Evolutionary conservation across 1,284 basidiomycete species (phyloP).

Genomic region (Quambalaria eucalypti): DNA sequence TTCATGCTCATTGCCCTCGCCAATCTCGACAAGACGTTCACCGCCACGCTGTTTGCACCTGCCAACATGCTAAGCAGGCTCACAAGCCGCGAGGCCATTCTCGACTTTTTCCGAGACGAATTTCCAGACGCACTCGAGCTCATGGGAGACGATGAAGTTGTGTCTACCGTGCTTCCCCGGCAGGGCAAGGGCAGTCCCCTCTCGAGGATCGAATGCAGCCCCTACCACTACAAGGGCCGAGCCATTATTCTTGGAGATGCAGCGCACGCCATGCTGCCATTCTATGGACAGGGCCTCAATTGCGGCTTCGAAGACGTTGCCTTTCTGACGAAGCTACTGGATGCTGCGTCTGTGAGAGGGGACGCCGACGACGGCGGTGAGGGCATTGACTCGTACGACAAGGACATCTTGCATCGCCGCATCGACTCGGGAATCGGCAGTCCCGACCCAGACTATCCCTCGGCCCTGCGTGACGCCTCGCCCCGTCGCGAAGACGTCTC

Average conservation of each 20-base stretch:
- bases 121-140: constrained; percentile 78
- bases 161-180: constrained; percentile 59
- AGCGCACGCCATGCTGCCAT: constrained; percentile 94
- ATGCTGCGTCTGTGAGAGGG: constrained; percentile 53
- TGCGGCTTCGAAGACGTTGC: constrained; percentile 95
- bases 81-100: constrained; percentile 50
- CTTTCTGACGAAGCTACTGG: constrained; percentile 68
- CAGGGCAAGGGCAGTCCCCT: constrained; percentile 77
- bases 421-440: too few relatives aligned
- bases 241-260: constrained; percentile 85
- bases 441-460: constrained; percentile 8
- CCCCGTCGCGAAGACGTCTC: too few relatives aligned
- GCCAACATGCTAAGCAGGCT: constrained; percentile 60
- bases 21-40: constrained; percentile 54
- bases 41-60: constrained; percentile 78
- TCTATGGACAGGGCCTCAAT: constrained; percentile 93
- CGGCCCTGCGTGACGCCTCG: too few relatives aligned
- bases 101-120: constrained; percentile 69
- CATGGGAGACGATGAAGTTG: constrained; percentile 69
- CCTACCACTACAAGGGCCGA: constrained; percentile 81
- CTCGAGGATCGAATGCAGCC: constrained; percentile 79
- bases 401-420: too few relatives aligned
- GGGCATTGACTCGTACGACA: neutral
- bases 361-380: neutral
- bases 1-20: constrained; percentile 98